A percentile compares a stretch with the other conserved stretches of the same genome.
phyloP scores from a whole-genome alignment of 768 basidiomycete genomes.

The Termitomyces sp. region DNA sequence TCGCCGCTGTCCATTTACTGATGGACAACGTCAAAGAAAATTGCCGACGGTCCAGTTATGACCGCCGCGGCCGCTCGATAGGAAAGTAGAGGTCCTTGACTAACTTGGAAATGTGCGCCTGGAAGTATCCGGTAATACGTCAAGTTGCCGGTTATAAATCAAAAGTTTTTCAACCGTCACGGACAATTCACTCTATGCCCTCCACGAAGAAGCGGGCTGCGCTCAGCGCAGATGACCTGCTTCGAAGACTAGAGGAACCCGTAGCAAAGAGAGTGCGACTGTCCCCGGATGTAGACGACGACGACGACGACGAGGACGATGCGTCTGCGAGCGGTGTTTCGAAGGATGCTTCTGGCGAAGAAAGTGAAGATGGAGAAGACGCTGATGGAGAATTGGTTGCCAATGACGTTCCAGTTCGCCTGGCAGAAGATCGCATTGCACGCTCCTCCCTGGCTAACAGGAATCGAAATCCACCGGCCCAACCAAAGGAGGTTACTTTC shows the following conservation, averaged over 20 bases:
- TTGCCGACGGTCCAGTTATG: no score
- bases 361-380: constrained; percentile 8
- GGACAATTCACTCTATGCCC: constrained; percentile 1
- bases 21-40: no score
- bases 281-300: constrained; percentile 10
- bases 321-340: background rate
- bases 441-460: constrained; percentile 1
- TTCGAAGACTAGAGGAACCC: constrained; percentile 40
- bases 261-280: constrained; percentile 32
- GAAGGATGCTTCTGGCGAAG: background rate
- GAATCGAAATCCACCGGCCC: constrained; percentile 1
- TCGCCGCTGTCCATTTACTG: no score
- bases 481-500: constrained; percentile 33
- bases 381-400: constrained; percentile 1
- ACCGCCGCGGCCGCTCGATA: no score
- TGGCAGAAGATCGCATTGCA: background rate
- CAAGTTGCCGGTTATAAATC: background rate
- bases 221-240: constrained; percentile 41
- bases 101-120: no score
- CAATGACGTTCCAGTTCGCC: background rate
- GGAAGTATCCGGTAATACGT: background rate
- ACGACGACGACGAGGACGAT: background rate
- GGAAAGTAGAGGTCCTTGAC: no score
- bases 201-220: constrained; percentile 21
- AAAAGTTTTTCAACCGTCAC: background rate